Evolutionary conservation across 2,329 filamentous ascomycete species (phyloP), one percentile per base, ranked within the genome.

Genomic region (Colletotrichum tanaceti): DNA sequence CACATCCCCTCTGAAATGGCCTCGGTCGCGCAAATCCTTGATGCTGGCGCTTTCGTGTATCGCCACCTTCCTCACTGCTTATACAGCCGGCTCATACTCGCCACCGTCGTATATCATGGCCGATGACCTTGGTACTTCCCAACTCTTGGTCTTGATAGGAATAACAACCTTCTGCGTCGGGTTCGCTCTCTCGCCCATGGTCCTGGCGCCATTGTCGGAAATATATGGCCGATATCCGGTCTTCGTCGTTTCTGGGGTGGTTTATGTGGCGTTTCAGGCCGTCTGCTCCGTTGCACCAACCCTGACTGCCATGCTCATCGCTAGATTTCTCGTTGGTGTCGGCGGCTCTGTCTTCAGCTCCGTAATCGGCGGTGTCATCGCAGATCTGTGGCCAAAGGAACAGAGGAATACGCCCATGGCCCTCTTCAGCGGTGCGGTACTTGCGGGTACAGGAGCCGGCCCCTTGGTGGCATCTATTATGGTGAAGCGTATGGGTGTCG

Each of bases 331-430:
- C 54, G 86, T 89, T 11, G 94, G 94, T 1, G 88, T 89, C n/a
- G 92, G 92, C 7, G 90, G 88, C 6, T 93, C 90, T 57, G 89
- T 85, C 0, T 97, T 97, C 76, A 93, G 91, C 52, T 96, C 93
- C 24, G 94, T 97, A 86, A 91, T 97, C 0, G 94, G 94, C n/a
- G 94, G 94, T 4, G 92, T 98, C 4, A 91, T 98, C 47, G 91
- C 91, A 58, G 94, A 98, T 75, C 87, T 97, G 67, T 97, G 94
- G 81, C 87, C 90, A 55, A 89, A 92, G 11, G 82, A 92, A 68
- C 90, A 92, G 52, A 85, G 95, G 41, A 97, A 98, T 74, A 93
- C 91, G 0, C 92, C 94, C 0, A 97, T 98, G 95, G 91, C 93
- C 0, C 77, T 97, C 0, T 98, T 97, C 77, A 91, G 91, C n/a